Evolutionary conservation across 2,329 filamentous ascomycete species (phyloP), one percentile per base, ranked within the genome.

Genomic region (Colletotrichum godetiae): DNA sequence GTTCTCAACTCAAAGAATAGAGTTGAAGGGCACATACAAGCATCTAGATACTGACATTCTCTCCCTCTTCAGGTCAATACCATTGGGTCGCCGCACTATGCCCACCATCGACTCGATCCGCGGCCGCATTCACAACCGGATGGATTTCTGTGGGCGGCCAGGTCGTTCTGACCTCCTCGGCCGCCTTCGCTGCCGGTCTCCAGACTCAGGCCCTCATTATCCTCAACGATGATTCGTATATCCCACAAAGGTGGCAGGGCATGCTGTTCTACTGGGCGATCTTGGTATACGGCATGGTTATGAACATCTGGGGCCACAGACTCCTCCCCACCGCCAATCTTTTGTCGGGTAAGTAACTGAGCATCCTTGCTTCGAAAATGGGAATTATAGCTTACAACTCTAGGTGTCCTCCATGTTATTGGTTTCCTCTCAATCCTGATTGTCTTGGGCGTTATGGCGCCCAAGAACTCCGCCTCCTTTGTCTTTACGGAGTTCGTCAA

Each of bases 141-240:
- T 86, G 84, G 84, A 84, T 87, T 42, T 85, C 82, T 1, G 81
- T 87, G 29, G 85, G 85, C 15, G 86, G 86, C 0, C 85, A 86
- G 58, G 80, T 85, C 4, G 81, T 87, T 1, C 74, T 87, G 2
- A 84, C 84, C n/a, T 84, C 85, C 0, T 86, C 86, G 0, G 85
- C 85, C 22, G 86, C 85, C 0, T 87, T 87, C 60, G 82, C 84
- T 0, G 83, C 82, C 1, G 85, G 84, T 0, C 80, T 87, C 0
- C 84, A 87, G 65, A 76, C 83, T 0, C 85, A 87, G 67, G 81
- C 81, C 0, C 75, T 87, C 12, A 82, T 88, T 55, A 82, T 82
- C 2, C 63, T 88, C 3, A 87, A 86, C 67, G 73, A 84, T 15
- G 79, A 82, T 0, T 77, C 76, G 0, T 88, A 88, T 65, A 58